Percentiles rank a stretch among this genome's conserved stretches.
These are phyloP conservation scores for Sorghum bicolor DNA, from an alignment of 176 grass and related monocot species.

Conservation along the genomic window Sorghum_bicolor_NCBIv3 NC_012871.2:64955501-64956000, in stretches of 20 bases:
- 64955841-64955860: too few species aligned
- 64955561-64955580: conserved; percentile 11
- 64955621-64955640: not conserved
- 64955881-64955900: too few species aligned
- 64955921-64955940: too few species aligned
- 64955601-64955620: not conserved
- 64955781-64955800: not conserved
- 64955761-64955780: too few species aligned
- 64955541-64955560: not conserved
- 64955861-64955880: not conserved
- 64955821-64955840: too few species aligned
- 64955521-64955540: not conserved
- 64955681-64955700: not conserved
- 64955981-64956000: too few species aligned
- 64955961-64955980: not conserved
- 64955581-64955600: not conserved
- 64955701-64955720: not conserved
- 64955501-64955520: too few species aligned
- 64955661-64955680: not conserved
- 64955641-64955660: not conserved
- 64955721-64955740: not conserved
- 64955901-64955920: not conserved
- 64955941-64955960: not conserved
- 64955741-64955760: not conserved
- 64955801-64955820: too few species aligned